phyloP scores from a whole-genome alignment of 257 asterid genomes.

The Nicotiana tabacum region DNA sequence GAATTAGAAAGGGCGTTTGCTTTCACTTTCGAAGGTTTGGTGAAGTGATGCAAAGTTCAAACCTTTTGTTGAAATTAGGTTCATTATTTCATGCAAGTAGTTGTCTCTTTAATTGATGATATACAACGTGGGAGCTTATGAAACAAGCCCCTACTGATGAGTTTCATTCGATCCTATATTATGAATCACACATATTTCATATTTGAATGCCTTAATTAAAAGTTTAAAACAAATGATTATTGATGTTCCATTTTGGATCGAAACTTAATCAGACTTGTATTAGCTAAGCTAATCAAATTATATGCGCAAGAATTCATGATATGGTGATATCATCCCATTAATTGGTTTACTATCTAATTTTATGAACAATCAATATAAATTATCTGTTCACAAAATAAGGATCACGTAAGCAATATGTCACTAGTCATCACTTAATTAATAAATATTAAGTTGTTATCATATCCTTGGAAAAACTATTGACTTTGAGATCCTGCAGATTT shows the following conservation, averaged over 20 bases:
- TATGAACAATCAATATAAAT: not conserved
- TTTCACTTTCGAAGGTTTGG: slow-evolving; percentile 18
- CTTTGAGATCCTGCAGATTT: not conserved
- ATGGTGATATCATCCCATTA: not conserved
- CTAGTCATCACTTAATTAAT: not conserved
- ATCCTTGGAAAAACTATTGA: not conserved
- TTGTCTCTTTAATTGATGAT: not conserved
- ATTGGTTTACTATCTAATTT: not conserved
- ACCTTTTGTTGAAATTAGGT: not conserved
- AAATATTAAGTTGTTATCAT: not conserved
- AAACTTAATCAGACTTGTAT: not conserved
- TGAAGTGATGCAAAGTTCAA: slow-evolving; percentile 11
- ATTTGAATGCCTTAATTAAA: too few species aligned
- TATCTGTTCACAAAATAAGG: not conserved
- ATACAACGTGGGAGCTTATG: not conserved
- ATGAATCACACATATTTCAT: not conserved
- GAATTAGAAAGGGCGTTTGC: not conserved
- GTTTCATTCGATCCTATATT: not conserved
- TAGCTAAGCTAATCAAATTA: not conserved
- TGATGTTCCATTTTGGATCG: not conserved
- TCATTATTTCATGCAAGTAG: not conserved
- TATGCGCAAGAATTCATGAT: not conserved
- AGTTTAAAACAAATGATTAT: too few species aligned
- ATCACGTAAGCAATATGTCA: not conserved
- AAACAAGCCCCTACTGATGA: not conserved